Conservation (phyloP, 1,284 basidiomycete species). For the Rugosomyces carneus region DNA sequence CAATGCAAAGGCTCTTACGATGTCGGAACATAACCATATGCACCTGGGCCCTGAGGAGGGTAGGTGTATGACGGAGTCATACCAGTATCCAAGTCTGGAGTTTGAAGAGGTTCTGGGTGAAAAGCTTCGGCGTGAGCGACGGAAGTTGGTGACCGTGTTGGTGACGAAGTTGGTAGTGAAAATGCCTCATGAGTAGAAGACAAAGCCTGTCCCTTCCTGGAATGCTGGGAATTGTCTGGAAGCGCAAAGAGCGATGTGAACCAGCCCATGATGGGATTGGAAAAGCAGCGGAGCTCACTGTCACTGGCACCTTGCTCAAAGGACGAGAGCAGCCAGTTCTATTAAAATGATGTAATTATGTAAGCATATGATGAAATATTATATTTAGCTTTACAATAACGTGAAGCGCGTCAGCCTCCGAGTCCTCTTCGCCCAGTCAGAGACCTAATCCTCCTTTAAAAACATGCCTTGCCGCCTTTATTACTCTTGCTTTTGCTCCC, state of each 20-base stretch:
- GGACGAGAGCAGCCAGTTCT: neutral
- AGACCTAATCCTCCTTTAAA: neutral
- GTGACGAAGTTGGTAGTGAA: slow-evolving; percentile 68
- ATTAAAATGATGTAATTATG: neutral
- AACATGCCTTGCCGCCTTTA: neutral
- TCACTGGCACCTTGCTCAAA: neutral
- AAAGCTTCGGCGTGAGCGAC: slow-evolving; percentile 51
- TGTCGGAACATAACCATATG: slow-evolving; percentile 55
- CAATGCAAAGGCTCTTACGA: slow-evolving; percentile 39
- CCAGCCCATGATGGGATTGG: slow-evolving; percentile 63
- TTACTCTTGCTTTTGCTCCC: neutral
- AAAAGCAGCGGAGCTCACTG: neutral
- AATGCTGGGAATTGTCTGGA: slow-evolving; percentile 37
- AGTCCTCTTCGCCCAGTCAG: neutral
- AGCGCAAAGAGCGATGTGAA: slow-evolving; percentile 54
- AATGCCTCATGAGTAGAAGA: slow-evolving; percentile 74
- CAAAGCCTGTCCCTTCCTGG: slow-evolving; percentile 55
- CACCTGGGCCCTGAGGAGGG: slow-evolving; percentile 53
- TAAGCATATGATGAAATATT: neutral
- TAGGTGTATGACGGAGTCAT: slow-evolving; percentile 57
- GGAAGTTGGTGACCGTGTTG: slow-evolving; percentile 55
- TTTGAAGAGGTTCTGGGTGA: slow-evolving; percentile 44
- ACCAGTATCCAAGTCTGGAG: slow-evolving; percentile 40
- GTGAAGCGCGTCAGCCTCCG: too few relatives aligned
- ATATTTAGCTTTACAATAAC: too few relatives aligned